Evolutionary conservation across 306 rosid genomes (phyloP), one percentile per base, ranked within the genome.

Genomic region (Ormosia semicastrata): DNA sequence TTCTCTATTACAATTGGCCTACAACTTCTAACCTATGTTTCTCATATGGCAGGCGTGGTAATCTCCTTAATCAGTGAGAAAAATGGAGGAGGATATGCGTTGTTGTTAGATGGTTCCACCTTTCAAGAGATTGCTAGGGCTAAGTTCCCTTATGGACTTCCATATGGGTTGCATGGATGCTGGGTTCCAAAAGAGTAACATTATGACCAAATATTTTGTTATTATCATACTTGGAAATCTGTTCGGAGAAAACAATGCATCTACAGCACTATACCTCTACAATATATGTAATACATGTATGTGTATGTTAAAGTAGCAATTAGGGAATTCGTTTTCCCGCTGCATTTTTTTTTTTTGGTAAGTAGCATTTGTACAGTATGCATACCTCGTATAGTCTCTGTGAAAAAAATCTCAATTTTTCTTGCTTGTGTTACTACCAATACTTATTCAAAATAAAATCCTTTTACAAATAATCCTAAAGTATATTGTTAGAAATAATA

Each of bases 101-200:
- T 95, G 71, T 4, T 95, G 50, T 87, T 95, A 58, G 98, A 95
- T 81, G 99, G 96, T 66, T 87, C 91, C 30, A 89, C 81, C 40
- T 95, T 95, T 64, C 81, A 89, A 86, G 99, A 95, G 91, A 85
- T 95, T 67, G 99, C 99, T 29, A 87, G 98, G 68, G 99, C 99
- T 14, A 91, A 92, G 77, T 92, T 93, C 89, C 99, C 99, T 59
- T 89, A 91, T 65, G 97, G 93, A 56, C 95, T 95, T 80, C 98
- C 98, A 24, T 93, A 95, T 67, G 99, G 99, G 0, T 85, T 95
- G 82, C 99, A 95, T 83, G 99, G 99, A 65, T 95, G 99, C 83
- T 95, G 99, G 99, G 88, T 95, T 82, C 97, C 99, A 34, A 86
- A 76, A 33, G 36, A 77, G 46, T 88, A 73, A 78, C 37, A 63